Base-by-base conservation (phyloP, 345 rosid genomes). In the Erysimum cheiranthoides region DNA sequence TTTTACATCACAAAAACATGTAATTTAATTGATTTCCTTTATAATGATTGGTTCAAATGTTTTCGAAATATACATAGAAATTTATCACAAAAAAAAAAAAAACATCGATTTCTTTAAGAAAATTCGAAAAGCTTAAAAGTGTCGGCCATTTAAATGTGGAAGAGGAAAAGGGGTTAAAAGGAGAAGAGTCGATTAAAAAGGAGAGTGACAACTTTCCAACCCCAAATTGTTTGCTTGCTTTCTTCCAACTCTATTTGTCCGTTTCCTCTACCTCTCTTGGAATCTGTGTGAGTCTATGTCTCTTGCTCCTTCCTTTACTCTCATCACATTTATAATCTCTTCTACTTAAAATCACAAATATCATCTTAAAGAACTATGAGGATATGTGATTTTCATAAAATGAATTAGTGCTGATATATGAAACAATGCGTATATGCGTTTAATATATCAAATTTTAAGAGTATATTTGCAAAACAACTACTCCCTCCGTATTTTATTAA, bases 241-340 rank as follows among this genome's bases (percentile, higher is more conserved):
- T 78, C 86, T 86, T 84, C 86, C 90, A 81, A 83, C 89, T 80
- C 80, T 76, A 40, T 73, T 86, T 83, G 93, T 86, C 86, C 81
- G 75, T 85, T 87, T 87, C 80, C 71, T 61, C 81, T 68, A 82
- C 76, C 80, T 39, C 81, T 64, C 85, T 89, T 74, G 92, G 87
- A 84, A 84, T 81, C 84, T 81, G 93, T 82, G 92, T 71, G 61
- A 51, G 81, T 78, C 84, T 82, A 78, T 77, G 73, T 56, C 60
- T 66, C 79, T 63, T 59, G 6, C 25, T 47, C 27, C 57, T 50
- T 30, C 64, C 39, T 4, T 46, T 27, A 25, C 50, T 70, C 53
- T 70, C 17, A 40, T 65, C 56, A 57, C 47, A 32, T 39, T 18
- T 66, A 5, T 49, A 27, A n/a, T 32, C 14, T 10, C 40, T 21